Evolutionary conservation across 345 rosid genomes (phyloP), one percentile per base, ranked within the genome.

Genomic region (Luvunga scandens): DNA sequence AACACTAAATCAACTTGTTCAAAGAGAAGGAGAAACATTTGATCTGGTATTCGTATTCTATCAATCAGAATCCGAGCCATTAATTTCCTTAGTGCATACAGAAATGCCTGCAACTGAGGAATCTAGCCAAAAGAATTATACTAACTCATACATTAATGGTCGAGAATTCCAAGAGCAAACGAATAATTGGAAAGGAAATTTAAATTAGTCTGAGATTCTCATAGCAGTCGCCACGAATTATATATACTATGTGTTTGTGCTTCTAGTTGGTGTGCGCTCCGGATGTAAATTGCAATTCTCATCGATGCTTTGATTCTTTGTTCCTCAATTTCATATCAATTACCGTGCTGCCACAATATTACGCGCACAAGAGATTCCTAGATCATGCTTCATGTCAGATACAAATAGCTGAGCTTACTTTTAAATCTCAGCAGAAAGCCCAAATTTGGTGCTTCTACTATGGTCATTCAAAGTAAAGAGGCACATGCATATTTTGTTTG

Each of bases 41-140:
- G 34, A 75, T 78, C 57, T 83, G 75, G 83, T 82, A 88, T 82
- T 76, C 89, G 77, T 24, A 62, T 78, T 76, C 62, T 74, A 55
- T 2, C 64, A 39, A 28, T 8, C 68, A 78, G 85, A 83, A 86
- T 77, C 80, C 77, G 79, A 78, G 30, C 57, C 69, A 27, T 77
- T 53, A 45, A 45, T 45, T 55, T 78, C 48, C 64, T 36, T 19
- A 22, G 69, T 72, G 66, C 76, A 57, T 22, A 59, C 27, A 30
- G 38, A 55, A 82, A 60, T 70, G 48, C 42, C 31, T 4, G 72
- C 66, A 80, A 69, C 71, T 2, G 22, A 69, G 77, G 82, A 74
- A 80, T 73, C 71, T 63, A 55, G n/a, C 28, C 38, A 9, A 38
- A 60, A 25, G 21, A 71, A 30, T 25, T 66, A n/a, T 9, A 24